phyloP scores from a whole-genome alignment of 148 eudicot genomes.

The Amaranthus palmeri region DNA sequence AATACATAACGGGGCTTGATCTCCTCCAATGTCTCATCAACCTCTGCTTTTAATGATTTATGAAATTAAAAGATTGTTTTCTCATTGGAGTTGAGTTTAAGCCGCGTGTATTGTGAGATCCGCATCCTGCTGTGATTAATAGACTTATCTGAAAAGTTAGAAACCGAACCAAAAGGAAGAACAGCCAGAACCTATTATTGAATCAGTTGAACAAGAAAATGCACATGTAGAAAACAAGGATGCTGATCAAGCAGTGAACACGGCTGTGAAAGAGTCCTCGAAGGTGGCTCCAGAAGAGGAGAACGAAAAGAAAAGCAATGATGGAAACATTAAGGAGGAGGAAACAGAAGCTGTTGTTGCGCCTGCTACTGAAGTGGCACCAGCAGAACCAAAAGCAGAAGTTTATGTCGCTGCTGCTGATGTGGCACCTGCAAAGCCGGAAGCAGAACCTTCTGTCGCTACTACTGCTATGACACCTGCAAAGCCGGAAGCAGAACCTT shows the following conservation, averaged over 20 bases:
- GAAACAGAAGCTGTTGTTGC: background rate
- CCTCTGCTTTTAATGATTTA: conserved; percentile 79
- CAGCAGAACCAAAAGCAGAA: background rate
- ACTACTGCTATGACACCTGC: background rate
- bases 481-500: background rate
- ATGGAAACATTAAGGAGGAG: conserved; percentile 5
- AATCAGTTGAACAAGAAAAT: background rate
- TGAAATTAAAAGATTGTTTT: too few species aligned
- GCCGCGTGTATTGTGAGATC: too few species aligned
- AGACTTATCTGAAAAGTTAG: too few species aligned
- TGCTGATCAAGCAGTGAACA: background rate
- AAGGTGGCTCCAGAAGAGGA: conserved; percentile 21
- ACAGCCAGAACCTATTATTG: too few species aligned
- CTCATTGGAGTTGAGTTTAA: too few species aligned
- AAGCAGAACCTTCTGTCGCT: background rate
- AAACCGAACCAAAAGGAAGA: too few species aligned
- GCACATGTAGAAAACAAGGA: background rate
- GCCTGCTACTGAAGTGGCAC: background rate
- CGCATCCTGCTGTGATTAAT: too few species aligned
- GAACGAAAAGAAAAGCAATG: background rate
- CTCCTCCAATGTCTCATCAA: conserved; percentile 98
- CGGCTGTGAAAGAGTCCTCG: conserved; percentile 15
- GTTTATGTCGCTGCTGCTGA: background rate
- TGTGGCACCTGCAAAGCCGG: background rate
- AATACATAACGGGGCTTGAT: conserved; percentile 82